These are phyloP conservation scores for Dysphania ambrosioides DNA, from an alignment of 148 eudicot species.

Conservation along the genomic window DNA sequence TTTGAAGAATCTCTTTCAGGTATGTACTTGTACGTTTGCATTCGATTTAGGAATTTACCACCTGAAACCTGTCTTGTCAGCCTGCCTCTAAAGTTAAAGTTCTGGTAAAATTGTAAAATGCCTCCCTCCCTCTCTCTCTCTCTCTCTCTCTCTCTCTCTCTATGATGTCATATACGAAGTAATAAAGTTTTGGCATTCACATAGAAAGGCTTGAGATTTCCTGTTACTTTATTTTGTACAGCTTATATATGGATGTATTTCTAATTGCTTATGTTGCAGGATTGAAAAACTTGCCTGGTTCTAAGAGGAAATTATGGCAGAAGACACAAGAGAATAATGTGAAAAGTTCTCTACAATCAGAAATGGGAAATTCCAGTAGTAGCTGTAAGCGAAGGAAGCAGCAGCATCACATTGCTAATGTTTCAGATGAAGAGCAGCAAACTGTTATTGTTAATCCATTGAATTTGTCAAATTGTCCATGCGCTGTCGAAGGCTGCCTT, in stretches of 20 bases:
- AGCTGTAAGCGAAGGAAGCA: constrained; percentile 49
- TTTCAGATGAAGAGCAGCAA: constrained; percentile 29
- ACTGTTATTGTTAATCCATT: constrained; percentile 26
- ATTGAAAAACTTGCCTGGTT: constrained; percentile 62
- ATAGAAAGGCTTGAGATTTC: too few relatives aligned
- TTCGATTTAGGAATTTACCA: not conserved
- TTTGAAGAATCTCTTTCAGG: constrained; percentile 59
- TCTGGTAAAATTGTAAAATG: not conserved
- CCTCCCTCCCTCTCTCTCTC: too few relatives aligned
- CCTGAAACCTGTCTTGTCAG: not conserved
- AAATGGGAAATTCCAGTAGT: constrained; percentile 14
- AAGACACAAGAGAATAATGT: constrained; percentile 33
- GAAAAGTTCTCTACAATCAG: constrained; percentile 30
- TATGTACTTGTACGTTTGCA: constrained; percentile 22
- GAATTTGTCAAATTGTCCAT: constrained; percentile 40
- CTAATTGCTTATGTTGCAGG: constrained; percentile 34
- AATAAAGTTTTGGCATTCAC: not conserved
- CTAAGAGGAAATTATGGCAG: constrained; percentile 58
- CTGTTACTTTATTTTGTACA: too few relatives aligned
- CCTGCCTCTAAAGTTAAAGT: not conserved
- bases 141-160: not conserved
- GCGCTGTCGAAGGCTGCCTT: constrained; percentile 65
- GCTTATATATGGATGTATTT: not conserved
- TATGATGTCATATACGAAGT: too few relatives aligned
- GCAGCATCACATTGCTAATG: constrained; percentile 15